Evolutionary conservation across 768 basidiomycete genomes (phyloP), one percentile per base, ranked within the genome.

Genomic region (Lactifluus echinatus): DNA sequence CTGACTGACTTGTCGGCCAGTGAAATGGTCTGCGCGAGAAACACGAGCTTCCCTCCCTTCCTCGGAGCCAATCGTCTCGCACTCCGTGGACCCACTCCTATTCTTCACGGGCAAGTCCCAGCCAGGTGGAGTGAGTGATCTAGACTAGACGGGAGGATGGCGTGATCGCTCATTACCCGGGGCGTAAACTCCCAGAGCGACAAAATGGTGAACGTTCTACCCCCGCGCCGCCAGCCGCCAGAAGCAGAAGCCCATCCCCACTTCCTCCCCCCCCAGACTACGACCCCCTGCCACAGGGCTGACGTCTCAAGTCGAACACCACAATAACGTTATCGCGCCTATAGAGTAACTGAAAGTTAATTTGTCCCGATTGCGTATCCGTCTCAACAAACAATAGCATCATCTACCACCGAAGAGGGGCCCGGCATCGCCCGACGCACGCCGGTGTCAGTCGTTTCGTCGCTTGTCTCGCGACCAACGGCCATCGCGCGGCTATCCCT

Each of bases 201-300:
- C 36, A 23, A 42, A 46, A 34, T 44, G 29, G 47, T 29, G 57
- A 55, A 59, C 53, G 57, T 59, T 59, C 53, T 59, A 59, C 57
- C 57, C 46, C 57, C 57, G 57, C 57, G 44, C 57, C 57, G 57
- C 57, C 53, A 59, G 44, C 57, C 57, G 57, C 57, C 53, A 59
- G 57, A 59, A 59, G 57, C 42, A 50, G 52, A 59, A 39, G 44
- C 36, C 10, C 8, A 14, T 10, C 28, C 24, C 17, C 37, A 39
- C 37, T 2, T 4, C 19, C 15, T 31, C 31, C 10, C 31, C 4
- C 10, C 31, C 10, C 31, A 31, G n/a, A n/a, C n/a, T n/a, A n/a
- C n/a, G n/a, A n/a, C n/a, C n/a, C n/a, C n/a, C n/a, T n/a, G n/a
- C n/a, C 46, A 17, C 53, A 50, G 42, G 15, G 31, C 34, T 40